Base-by-base conservation (phyloP, 1,139 yeast species). In the Schizosaccharomyces versatilis region DNA sequence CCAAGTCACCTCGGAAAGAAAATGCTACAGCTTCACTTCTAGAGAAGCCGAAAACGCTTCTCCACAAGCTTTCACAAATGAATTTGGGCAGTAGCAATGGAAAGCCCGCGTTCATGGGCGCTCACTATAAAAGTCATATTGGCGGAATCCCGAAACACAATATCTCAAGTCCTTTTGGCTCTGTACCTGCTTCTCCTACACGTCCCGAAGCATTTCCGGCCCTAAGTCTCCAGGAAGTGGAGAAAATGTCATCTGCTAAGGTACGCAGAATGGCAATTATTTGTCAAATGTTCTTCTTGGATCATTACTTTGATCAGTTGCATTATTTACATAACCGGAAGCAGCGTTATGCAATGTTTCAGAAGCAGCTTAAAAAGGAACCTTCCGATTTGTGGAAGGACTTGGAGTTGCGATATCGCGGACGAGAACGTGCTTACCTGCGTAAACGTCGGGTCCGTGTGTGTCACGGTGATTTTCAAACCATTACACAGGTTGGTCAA, bases 401-500 rank as follows among this genome's bases (percentile, higher is more conserved):
- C 41, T 36, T 36, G 7, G 54, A 51, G 12, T 77, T 76, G 61
- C 78, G 79, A 56, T 90, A 93, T 65, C 71, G 79, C 38, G 86
- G 90, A 17, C 76, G 93, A 58, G 99, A 93, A 68, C 73, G 94
- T 54, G 88, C 85, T 6, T 75, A 80, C 55, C 71, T 93, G 62
- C 77, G 99, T 60, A 86, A 86, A 66, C 75, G 96, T 63, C 77
- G 99, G 64, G 74, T 85, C 59, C 85, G 86, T 68, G 95, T 96
- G 52, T 84, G 83, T 66, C 90, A 86, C 66, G 88, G 86, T 62
- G 98, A 93, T 67, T 93, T 93, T 66, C 93, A 86, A 66, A 84
- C 88, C 73, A 80, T 93, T 59, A 90, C 98, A 2, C 98, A 93
- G 70, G 96, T 93, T 41, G 98, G 99, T 36, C 98, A 93, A 71